phyloP scores from a whole-genome alignment of 495 filamentous ascomycete genomes.

The Letharia lupina region DNA sequence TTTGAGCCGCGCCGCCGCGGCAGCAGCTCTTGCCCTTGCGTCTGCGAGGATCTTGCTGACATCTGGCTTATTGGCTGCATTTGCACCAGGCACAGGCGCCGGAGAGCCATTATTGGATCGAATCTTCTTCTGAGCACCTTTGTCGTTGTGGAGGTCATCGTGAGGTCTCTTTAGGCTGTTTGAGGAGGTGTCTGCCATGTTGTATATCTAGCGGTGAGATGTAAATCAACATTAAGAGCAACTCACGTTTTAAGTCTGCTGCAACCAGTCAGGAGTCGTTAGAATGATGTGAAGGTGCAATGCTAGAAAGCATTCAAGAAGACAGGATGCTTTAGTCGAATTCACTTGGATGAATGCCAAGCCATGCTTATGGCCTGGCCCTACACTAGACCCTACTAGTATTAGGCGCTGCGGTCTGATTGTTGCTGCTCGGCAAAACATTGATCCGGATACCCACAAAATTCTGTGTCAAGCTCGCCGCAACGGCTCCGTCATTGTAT shows the following conservation, averaged over 20 bases:
- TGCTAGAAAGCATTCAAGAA: not conserved
- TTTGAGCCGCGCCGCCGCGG: conserved; percentile 47
- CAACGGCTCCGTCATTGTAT: not conserved
- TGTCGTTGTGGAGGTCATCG: conserved; percentile 36
- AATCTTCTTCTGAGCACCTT: conserved; percentile 46
- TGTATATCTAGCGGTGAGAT: conserved; percentile 25
- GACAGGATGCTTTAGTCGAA: too few species aligned
- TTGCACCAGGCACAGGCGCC: conserved; percentile 34
- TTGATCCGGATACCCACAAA: not conserved
- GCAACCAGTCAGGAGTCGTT: not conserved
- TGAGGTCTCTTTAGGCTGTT: conserved; percentile 51
- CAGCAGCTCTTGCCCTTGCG: conserved; percentile 53
- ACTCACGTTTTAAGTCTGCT: conserved; percentile 11
- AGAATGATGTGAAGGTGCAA: not conserved
- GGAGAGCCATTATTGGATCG: conserved; percentile 55
- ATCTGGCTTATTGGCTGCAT: conserved; percentile 40
- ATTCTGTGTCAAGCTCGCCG: not conserved
- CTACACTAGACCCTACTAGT: too few species aligned
- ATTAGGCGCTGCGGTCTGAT: too few species aligned
- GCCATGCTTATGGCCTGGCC: not conserved
- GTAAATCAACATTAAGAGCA: not conserved
- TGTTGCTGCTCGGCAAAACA: not conserved
- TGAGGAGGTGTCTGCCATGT: conserved; percentile 45
- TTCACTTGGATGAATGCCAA: not conserved
- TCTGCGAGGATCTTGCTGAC: conserved; percentile 55